A percentile compares a stretch with the other conserved stretches of the same genome.
Conservation (phyloP, 257 asterid genomes). For the Cinchona pubescens region DNA sequence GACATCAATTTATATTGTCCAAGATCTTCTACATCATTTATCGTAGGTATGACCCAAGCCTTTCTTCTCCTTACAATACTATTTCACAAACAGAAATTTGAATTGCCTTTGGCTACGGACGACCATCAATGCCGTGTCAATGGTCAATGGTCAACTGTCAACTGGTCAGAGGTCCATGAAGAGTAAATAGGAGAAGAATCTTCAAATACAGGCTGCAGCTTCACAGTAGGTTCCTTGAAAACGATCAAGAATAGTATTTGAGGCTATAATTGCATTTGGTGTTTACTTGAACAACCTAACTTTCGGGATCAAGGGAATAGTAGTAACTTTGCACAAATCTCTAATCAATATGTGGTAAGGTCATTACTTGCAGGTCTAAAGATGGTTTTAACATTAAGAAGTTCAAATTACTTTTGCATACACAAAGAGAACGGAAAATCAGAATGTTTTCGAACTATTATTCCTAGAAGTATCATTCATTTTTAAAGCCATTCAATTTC, state of each 20-base stretch:
- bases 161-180: not conserved
- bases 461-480: too few species aligned
- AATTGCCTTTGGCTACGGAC: not conserved
- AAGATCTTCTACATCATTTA: not conserved
- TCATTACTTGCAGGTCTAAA: too few species aligned
- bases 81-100: not conserved
- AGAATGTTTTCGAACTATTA: too few species aligned
- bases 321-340: not conserved
- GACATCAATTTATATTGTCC: not conserved
- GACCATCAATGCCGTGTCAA: not conserved
- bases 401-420: too few species aligned
- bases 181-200: not conserved
- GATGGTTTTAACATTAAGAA: too few species aligned
- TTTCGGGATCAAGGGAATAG: not conserved
- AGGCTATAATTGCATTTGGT: not conserved
- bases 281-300: not conserved
- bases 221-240: not conserved
- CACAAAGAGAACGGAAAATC: too few species aligned
- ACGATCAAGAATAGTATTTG: not conserved
- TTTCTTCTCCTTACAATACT: not conserved
- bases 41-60: not conserved
- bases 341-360: not conserved
- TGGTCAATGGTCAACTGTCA: not conserved
- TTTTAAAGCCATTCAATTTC: too few species aligned
- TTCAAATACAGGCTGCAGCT: not conserved